Evolutionary conservation across 805 yeast species (phyloP), one percentile per base, ranked within the genome.

Genomic region (Hanseniaspora meyeri): DNA sequence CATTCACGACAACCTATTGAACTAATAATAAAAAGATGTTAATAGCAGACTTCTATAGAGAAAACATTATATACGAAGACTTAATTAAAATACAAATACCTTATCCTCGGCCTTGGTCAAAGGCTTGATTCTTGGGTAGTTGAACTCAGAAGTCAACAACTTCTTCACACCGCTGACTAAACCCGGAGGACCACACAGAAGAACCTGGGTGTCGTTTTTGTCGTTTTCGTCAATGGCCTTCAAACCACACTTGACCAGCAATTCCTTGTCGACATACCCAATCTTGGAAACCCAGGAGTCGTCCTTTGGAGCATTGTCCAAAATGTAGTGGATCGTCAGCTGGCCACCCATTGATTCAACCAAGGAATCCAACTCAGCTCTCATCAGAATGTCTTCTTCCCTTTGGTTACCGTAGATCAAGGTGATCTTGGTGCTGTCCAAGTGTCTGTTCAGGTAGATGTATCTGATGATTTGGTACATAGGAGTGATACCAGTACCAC

Each of bases 401-500:
- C 81, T 74, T 53, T 83, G 88, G 65, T 86, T 87, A 64, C 95
- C 97, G 67, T 85, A 91, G 43, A 90, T 68, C 63, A 90, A 75
- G 55, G 78, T 74, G 60, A 88, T 80, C 65, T 81, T 78, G 59
- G 97, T 90, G 50, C 75, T 77, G 71, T 91, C 97, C 34, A 38
- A 39, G 10, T 53, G 42, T 17, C 76, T 72, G 67, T 90, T 81
- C 57, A 74, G 72, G 63, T 82, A 81, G 62, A 90, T 83, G 14
- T 95, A 86, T 63, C 86, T 85, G 62, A 90, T 81, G 62, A 89
- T 83, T 74, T 89, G 96, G 71, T 81, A 87, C 96, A 89, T 89
- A 68, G 96, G 96, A 8, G 96, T 85, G 65, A 89, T 85, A 68
- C 97, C 97, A 40, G 97, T 87, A 65, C 97, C 97, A 62, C 97